These are phyloP conservation scores for Arthrobotrys conoides DNA, from an alignment of 2,329 filamentous ascomycete species.

Conservation along the genomic window DNA sequence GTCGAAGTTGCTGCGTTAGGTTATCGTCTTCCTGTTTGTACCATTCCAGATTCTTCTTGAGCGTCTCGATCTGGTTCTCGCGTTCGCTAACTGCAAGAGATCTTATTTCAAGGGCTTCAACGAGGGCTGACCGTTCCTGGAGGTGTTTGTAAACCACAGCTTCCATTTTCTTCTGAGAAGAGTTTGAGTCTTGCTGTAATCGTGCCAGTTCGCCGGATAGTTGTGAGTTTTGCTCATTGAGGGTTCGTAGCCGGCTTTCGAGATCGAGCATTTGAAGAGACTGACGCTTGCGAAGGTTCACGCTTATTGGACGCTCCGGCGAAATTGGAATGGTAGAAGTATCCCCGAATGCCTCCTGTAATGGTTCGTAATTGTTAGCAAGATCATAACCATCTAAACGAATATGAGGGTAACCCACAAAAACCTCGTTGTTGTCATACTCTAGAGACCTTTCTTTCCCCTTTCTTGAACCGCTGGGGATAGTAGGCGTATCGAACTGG, in stretches of 20 bases:
- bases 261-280: conserved; percentile 98
- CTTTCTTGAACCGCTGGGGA: conserved; percentile 51
- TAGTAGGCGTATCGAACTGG: conserved; percentile 31
- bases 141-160: conserved; percentile 72
- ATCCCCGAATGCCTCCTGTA: conserved; percentile 63
- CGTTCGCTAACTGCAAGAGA: conserved; percentile 82
- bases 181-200: conserved; percentile 79
- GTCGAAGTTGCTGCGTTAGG: conserved; percentile 82
- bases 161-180: conserved; percentile 77
- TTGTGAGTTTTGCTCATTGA: conserved; percentile 79
- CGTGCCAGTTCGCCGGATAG: conserved; percentile 86
- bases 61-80: conserved; percentile 86
- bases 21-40: conserved; percentile 83
- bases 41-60: conserved; percentile 83
- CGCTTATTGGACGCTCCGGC: conserved; percentile 90
- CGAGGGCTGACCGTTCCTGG: conserved; percentile 70
- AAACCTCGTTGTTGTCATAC: conserved; percentile 57
- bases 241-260: conserved; percentile 69
- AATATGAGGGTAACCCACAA: conserved; percentile 39
- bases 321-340: conserved; percentile 77
- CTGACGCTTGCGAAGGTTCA: conserved; percentile 89
- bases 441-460: conserved; percentile 49
- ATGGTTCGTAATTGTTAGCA: conserved; percentile 17
- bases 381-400: too few species aligned
- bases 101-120: conserved; percentile 74